Evolutionary conservation across 2,329 filamentous ascomycete species (phyloP).

Genomic region (Trichoderma sp.): DNA sequence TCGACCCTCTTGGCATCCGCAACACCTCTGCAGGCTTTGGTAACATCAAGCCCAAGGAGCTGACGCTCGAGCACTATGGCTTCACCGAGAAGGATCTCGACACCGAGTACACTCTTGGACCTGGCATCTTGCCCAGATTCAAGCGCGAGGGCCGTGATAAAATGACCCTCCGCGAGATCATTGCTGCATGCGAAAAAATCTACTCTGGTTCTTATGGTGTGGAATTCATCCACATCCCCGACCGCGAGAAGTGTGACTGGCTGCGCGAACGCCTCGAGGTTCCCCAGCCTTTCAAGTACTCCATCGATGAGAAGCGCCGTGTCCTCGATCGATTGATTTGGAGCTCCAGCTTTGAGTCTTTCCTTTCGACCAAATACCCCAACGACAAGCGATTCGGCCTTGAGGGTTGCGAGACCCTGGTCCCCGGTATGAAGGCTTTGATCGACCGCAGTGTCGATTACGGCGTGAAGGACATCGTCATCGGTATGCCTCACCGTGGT

Average conservation of each 20-base stretch:
- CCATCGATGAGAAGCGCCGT: constrained; percentile 94
- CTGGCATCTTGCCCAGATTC: constrained; percentile 92
- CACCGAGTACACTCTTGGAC: constrained; percentile 85
- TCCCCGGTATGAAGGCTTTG: constrained; percentile 98
- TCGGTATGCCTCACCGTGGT: constrained; percentile 98
- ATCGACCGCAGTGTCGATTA: constrained; percentile 98
- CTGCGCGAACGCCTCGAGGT: constrained; percentile 92
- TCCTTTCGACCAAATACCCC: constrained; percentile 95
- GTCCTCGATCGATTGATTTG: constrained; percentile 97
- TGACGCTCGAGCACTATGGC: constrained; percentile 89
- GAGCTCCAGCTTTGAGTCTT: constrained; percentile 95
- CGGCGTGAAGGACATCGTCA: constrained; percentile 98
- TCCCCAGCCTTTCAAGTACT: constrained; percentile 93
- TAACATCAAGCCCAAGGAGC: constrained; percentile 85
- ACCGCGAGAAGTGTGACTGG: constrained; percentile 98
- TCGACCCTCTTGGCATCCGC: constrained; percentile 92
- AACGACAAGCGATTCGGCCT: constrained; percentile 99
- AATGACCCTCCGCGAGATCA: constrained; percentile 95
- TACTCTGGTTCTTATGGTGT: constrained; percentile 98
- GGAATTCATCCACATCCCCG: constrained; percentile 98
- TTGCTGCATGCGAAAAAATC: constrained; percentile 87
- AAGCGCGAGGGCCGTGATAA: constrained; percentile 84
- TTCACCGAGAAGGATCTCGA: constrained; percentile 95
- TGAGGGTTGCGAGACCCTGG: constrained; percentile 93
- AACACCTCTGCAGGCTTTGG: constrained; percentile 72